Evolutionary conservation across 768 basidiomycete species (phyloP).

Genomic region (Pisolithus albus): DNA sequence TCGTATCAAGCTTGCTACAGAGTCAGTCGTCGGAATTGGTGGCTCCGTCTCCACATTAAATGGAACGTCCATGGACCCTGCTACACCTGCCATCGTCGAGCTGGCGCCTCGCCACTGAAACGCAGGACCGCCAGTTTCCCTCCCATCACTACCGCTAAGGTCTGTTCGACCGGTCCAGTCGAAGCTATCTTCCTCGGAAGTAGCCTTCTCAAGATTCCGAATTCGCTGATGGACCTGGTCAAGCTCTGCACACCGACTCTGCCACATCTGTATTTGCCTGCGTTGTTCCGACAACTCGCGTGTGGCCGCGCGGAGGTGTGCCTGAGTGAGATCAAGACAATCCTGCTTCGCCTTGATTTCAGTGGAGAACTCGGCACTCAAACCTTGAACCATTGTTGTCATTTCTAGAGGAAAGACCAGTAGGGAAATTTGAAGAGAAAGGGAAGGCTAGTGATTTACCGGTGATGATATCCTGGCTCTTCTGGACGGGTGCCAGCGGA

Average conservation of each 20-base stretch:
- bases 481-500: slow-evolving; percentile 72
- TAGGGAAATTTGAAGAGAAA: background rate
- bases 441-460: slow-evolving; percentile 34
- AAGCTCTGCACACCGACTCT: slow-evolving; percentile 63
- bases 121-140: slow-evolving; percentile 37
- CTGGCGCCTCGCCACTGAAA: slow-evolving; percentile 65
- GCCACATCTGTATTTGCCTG: slow-evolving; percentile 74
- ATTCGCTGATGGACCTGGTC: slow-evolving; percentile 78
- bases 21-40: slow-evolving; percentile 55
- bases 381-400: slow-evolving; percentile 72
- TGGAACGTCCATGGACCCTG: slow-evolving; percentile 56
- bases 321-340: slow-evolving; percentile 78
- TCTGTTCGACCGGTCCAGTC: slow-evolving; percentile 82
- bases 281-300: slow-evolving; percentile 88
- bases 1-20: slow-evolving; percentile 54
- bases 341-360: slow-evolving; percentile 88
- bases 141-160: slow-evolving; percentile 34
- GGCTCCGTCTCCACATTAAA: slow-evolving; percentile 68
- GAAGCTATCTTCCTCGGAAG: slow-evolving; percentile 71
- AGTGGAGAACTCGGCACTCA: slow-evolving; percentile 69
- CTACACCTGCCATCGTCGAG: slow-evolving; percentile 61
- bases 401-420: slow-evolving; percentile 51
- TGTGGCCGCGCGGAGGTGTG: slow-evolving; percentile 82
- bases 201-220: slow-evolving; percentile 76
- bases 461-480: slow-evolving; percentile 81